Evolutionary conservation across 2,329 filamentous ascomycete genomes (phyloP), one percentile per base, ranked within the genome.

Genomic region (Samsoniella hepiali): DNA sequence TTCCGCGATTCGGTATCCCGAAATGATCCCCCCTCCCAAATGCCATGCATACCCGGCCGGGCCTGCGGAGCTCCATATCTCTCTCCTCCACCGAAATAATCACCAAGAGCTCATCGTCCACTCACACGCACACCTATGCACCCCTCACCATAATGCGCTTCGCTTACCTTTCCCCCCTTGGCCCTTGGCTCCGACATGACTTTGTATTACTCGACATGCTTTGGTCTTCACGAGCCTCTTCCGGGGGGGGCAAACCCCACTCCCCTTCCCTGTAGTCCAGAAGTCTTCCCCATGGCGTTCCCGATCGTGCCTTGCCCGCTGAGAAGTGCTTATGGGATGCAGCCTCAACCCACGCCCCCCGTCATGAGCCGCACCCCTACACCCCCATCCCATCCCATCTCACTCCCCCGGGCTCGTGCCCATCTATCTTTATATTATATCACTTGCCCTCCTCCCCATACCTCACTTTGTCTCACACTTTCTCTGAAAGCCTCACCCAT

Each of bases 1-100:
- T 55, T 17, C 51, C 42, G 40, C n/a, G 17, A 9, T 34, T 58
- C n/a, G 56, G 44, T 17, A 32, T 32, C 31, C 31, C 40, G 38
- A 44, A 10, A 36, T 10, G 38, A 22, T 22, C 22, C 22, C 22
- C 22, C 22, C 22, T 22, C 36, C 31, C 36, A 54, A 32, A 34
- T 56, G 17, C 50, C 58, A 61, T 8, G 27, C 42, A 34, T 62
- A 49, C 40, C 59, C 59, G 59, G 50, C 51, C 59, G 59, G 59
- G 31, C 51, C n/a, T 62, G 40, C 59, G 59, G 59, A 62, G 42
- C 51, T 55, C 51, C 49, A 42, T 22, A 32, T 40, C 15, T 36
- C 32, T 3, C 31, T 11, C 50, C 50, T 47, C 40, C 50, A 49
- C 50, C 49, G 32, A 44, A 47, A 45, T 22, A 22, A 61, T 54